Conservation (phyloP, 2,329 filamentous ascomycete genomes). For the Arthrocladium fulminans region DNA sequence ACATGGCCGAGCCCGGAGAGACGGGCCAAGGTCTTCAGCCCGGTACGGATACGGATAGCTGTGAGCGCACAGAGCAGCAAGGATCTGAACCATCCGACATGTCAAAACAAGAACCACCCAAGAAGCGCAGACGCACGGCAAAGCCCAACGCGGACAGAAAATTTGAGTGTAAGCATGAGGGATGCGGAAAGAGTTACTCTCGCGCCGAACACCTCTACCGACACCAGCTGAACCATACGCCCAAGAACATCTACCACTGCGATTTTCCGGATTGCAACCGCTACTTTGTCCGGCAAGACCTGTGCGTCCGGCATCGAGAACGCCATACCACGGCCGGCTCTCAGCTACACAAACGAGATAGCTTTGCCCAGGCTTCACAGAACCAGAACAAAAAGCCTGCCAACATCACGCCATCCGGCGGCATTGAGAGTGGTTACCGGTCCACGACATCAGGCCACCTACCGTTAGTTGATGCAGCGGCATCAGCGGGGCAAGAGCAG, state of each 20-base stretch:
- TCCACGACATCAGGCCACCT: slow-evolving; percentile 10
- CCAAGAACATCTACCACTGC: slow-evolving; percentile 90
- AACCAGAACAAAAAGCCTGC: background rate
- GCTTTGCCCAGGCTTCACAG: slow-evolving; percentile 29
- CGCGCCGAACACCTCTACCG: slow-evolving; percentile 93
- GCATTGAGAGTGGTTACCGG: slow-evolving; percentile 14
- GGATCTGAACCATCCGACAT: background rate
- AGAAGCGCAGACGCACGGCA: slow-evolving; percentile 37
- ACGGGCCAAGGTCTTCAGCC: slow-evolving; percentile 7
- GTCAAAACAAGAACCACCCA: slow-evolving; percentile 20
- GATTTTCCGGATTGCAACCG: slow-evolving; percentile 85
- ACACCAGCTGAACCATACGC: slow-evolving; percentile 90
- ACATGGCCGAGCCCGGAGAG: slow-evolving; percentile 7
- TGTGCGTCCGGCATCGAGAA: slow-evolving; percentile 77
- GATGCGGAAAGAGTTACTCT: slow-evolving; percentile 93
- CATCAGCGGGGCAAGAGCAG: background rate
- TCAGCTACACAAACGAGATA: slow-evolving; percentile 43
- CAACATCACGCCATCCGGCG: slow-evolving; percentile 2
- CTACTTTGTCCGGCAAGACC: slow-evolving; percentile 84
- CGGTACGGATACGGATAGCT: background rate
- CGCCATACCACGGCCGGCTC: slow-evolving; percentile 60
- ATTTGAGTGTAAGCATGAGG: slow-evolving; percentile 74
- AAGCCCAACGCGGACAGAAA: slow-evolving; percentile 41
- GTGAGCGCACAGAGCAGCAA: background rate
- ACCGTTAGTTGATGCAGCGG: too few relatives aligned